A percentile compares a stretch with the other conserved stretches of the same genome.
Evolutionary conservation across 129 eudicot genomes (phyloP).

Genomic region (Arctium minus): DNA sequence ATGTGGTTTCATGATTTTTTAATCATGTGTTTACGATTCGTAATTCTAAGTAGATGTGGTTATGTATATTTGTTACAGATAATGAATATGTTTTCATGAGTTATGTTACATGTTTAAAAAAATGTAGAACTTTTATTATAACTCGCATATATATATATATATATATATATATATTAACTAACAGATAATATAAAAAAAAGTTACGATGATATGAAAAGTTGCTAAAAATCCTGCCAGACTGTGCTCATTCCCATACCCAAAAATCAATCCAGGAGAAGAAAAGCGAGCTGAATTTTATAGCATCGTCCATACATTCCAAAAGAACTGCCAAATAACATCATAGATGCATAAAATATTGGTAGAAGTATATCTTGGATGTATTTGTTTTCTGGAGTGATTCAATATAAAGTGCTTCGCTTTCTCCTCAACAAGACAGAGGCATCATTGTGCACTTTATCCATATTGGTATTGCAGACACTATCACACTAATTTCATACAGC

Average conservation of each 20-base stretch:
- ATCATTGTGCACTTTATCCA: slow-evolving; percentile 53
- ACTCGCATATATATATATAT: no score
- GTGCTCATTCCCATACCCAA: slow-evolving; percentile 69
- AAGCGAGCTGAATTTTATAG: not conserved
- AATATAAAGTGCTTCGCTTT: slow-evolving; percentile 63
- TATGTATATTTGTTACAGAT: no score
- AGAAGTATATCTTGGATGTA: slow-evolving; percentile 57
- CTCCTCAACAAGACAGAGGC: slow-evolving; percentile 75
- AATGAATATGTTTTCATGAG: no score
- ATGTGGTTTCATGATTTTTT: no score
- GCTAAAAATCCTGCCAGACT: slow-evolving; percentile 80
- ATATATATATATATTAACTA: no score
- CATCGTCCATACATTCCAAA: slow-evolving; percentile 1
- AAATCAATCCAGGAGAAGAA: not conserved
- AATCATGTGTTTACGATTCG: no score
- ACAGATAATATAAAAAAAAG: slow-evolving; percentile 34
- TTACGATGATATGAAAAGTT: slow-evolving; percentile 76
- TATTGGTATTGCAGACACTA: not conserved
- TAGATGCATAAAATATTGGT: not conserved
- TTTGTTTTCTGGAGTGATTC: slow-evolving; percentile 73
- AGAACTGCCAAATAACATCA: not conserved
- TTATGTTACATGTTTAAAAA: no score
- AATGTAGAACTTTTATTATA: no score
- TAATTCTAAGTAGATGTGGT: no score
- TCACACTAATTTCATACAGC: not conserved